Evolutionary conservation across 805 yeast species (phyloP), one percentile per base, ranked within the genome.

Genomic region (Saturnispora diversa): DNA sequence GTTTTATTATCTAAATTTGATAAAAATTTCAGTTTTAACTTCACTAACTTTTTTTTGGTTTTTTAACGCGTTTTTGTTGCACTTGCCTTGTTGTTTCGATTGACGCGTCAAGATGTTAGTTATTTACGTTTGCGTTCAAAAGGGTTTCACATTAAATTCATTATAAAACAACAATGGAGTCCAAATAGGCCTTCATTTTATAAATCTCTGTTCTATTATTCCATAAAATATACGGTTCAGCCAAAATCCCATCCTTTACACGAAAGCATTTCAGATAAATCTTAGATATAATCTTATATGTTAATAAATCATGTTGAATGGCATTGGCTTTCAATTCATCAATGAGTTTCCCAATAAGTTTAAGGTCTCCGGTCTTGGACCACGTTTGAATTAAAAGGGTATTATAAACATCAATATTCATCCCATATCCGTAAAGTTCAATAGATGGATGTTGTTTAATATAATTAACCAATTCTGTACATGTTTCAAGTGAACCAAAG

Each of bases 281-380:
- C 17, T 46, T 31, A 1, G 55, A 44, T 13, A 59, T 27, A 16
- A 55, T 45, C 39, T 51, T 51, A 36, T 48, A 56, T 2, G 63
- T 59, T 10, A 47, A 40, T 9, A 56, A 24, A 32, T 61, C 57
- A 5, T 60, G 60, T 22, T 47, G 51, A 20, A 61, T 53, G 2
- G 61, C 63, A 39, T 59, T 60, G 28, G 48, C 44, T 11, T 44
- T 31, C 36, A 60, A 42, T 43, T 61, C 65, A 20, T 56, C 56
- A 19, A 57, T 43, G 10, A 60, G 25, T 4, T 37, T 39, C 5
- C 48, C 40, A 7, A 60, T 42, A 15, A 54, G 29, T 12, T 49
- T 50, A 5, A 59, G 29, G 35, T 59, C 56, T 25, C 50, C 49
- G 0, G 63, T 51, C 21, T 51, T 50, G 0, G 45, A 42, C 64